A percentile compares a stretch with the other conserved stretches of the same genome.
Evolutionary conservation across 78 protist species (phyloP).

Genomic region (Thecamonas trahens): DNA sequence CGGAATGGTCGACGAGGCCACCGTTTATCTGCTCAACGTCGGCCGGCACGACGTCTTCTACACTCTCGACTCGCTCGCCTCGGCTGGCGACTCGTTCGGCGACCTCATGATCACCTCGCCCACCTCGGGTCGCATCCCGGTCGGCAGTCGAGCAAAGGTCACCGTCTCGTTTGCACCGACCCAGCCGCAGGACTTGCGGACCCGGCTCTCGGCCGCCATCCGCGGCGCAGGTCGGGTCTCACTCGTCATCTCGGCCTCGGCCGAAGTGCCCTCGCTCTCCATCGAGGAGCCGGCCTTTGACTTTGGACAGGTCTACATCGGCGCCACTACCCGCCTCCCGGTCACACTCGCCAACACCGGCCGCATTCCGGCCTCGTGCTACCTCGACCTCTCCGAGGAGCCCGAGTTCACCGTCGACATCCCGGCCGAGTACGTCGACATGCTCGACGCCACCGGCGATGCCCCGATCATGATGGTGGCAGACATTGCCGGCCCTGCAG

Average conservation of each 20-base stretch:
- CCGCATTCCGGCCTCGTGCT: slow-evolving; percentile 9
- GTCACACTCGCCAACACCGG: slow-evolving; percentile 18
- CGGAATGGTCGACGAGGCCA: not conserved
- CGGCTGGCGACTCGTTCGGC: not conserved
- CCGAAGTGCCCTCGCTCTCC: slow-evolving; percentile 21
- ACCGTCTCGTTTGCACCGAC: not conserved
- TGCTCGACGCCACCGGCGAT: not conserved
- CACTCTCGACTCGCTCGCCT: not conserved
- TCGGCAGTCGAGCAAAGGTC: not conserved
- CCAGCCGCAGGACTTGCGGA: not conserved
- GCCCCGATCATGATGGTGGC: not conserved
- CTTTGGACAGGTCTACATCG: slow-evolving; percentile 29
- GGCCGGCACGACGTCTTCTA: not conserved
- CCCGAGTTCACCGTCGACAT: slow-evolving; percentile 8
- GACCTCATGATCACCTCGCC: not conserved
- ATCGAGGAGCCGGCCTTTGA: not conserved
- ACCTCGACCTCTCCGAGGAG: not conserved
- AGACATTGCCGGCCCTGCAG: not conserved
- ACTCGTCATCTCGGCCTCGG: slow-evolving; percentile 20
- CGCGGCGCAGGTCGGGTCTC: slow-evolving; percentile 22
- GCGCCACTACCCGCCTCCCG: not conserved
- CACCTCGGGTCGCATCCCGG: slow-evolving; percentile 1
- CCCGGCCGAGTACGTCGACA: not conserved
- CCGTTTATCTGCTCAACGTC: not conserved
- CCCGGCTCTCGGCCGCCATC: not conserved